A percentile compares a stretch with the other conserved stretches of the same genome.
Evolutionary conservation across 2,329 filamentous ascomycete genomes (phyloP).

Genomic region (Colletotrichum karsti): DNA sequence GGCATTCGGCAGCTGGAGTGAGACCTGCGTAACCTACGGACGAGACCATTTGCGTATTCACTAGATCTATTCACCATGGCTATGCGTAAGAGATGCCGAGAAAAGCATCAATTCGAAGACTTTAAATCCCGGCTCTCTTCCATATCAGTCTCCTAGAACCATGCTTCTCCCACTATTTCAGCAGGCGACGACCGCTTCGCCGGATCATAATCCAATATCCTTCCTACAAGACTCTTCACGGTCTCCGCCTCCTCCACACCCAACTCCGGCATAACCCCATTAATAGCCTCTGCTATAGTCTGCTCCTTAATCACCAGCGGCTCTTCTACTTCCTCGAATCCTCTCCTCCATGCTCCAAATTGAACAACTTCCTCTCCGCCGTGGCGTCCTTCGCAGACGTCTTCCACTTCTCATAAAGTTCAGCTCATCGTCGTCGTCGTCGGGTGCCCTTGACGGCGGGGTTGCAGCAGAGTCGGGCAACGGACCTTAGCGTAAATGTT

Average conservation of each 20-base stretch:
- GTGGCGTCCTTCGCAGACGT: slow-evolving; percentile 37
- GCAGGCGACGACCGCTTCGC: slow-evolving; percentile 36
- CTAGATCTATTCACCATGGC: too few species aligned
- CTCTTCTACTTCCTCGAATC: slow-evolving; percentile 29
- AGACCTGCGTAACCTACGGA: too few species aligned
- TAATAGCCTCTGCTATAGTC: slow-evolving; percentile 38
- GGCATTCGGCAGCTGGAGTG: too few species aligned
- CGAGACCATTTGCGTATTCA: too few species aligned
- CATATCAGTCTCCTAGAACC: slow-evolving; percentile 33
- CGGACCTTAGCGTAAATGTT: too few species aligned
- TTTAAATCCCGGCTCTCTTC: too few species aligned
- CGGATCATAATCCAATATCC: slow-evolving; percentile 42
- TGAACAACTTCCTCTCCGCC: slow-evolving; percentile 34
- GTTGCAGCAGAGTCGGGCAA: too few species aligned
- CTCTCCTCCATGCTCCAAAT: slow-evolving; percentile 35
- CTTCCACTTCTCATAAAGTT: slow-evolving; percentile 33
- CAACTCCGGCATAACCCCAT: slow-evolving; percentile 33
- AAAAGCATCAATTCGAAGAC: too few species aligned
- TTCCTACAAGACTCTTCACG: slow-evolving; percentile 37
- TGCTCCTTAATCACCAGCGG: slow-evolving; percentile 33
- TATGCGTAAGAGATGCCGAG: too few species aligned
- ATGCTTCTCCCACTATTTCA: slow-evolving; percentile 40
- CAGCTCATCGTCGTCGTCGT: too few species aligned
- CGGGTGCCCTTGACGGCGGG: slow-evolving; percentile 33
- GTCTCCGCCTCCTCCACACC: slow-evolving; percentile 33